These are phyloP conservation scores for Excoecaria cochinchinensis DNA, from an alignment of 345 rosid species.

Conservation along the genomic window DNA sequence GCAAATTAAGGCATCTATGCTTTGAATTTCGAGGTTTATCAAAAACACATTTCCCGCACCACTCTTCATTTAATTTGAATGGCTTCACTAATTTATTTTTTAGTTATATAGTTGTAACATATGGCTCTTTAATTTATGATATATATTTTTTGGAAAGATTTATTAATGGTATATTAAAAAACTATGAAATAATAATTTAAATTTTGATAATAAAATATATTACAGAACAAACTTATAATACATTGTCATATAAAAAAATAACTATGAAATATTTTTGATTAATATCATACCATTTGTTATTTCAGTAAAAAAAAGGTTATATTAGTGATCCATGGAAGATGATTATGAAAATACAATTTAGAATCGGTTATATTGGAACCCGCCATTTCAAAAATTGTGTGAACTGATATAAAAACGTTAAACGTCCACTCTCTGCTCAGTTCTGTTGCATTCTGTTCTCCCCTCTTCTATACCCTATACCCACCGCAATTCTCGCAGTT, in stretches of 20 bases:
- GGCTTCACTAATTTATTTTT: neutral
- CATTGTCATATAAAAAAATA: neutral
- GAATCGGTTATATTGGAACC: neutral
- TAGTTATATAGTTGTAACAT: neutral
- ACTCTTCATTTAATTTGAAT: neutral
- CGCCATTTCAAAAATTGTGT: neutral
- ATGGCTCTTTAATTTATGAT: too few relatives aligned
- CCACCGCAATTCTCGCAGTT: conserved; percentile 16
- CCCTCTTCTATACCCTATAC: neutral
- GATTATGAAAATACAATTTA: too few relatives aligned
- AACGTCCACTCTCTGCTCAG: neutral
- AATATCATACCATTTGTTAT: too few relatives aligned
- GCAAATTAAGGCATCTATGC: neutral
- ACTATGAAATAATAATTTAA: too few relatives aligned
- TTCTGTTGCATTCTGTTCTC: neutral
- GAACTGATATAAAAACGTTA: neutral
- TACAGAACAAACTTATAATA: too few relatives aligned
- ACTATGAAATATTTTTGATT: too few relatives aligned
- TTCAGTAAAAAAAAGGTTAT: neutral
- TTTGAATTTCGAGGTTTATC: too few relatives aligned
- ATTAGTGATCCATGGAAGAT: neutral
- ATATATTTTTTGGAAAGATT: too few relatives aligned
- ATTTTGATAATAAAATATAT: too few relatives aligned
- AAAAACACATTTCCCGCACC: too few relatives aligned
- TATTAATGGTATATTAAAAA: too few relatives aligned